Evolutionary conservation across 768 basidiomycete genomes (phyloP), one percentile per base, ranked within the genome.

Genomic region (Plicaturopsis crispa): DNA sequence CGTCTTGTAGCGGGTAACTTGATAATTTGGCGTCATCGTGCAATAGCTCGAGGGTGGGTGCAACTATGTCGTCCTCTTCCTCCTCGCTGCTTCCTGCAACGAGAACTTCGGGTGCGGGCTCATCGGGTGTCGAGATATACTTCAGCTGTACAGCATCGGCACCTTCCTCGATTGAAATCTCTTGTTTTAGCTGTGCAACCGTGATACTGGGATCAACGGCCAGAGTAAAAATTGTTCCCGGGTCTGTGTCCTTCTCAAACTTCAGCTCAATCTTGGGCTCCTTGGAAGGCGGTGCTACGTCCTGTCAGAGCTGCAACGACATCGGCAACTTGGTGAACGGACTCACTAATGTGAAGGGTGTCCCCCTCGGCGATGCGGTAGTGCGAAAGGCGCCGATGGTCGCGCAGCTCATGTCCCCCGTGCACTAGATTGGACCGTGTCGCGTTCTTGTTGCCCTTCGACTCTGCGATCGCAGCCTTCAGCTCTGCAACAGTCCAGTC

Each of bases 131-230:
- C 4, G 36, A 24, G 4, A 31, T 14, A 21, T 12, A 38, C 20
- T 31, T 38, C 10, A 46, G 36, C 21, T 38, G 11, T n/a, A 16
- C n/a, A 6, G 41, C 45, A 5, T 32, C 41, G 6, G 43, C 20
- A 17, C 35, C 33, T 24, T 46, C 45, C 21, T 46, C 45, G 32
- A 46, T 30, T 14, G 32, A 10, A 16, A 46, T 40, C n/a, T 46
- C 32, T 16, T 36, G 26, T 23, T 35, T 38, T 7, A 46, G 37
- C 33, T 43, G 42, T 14, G 20, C 41, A 14, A 46, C 24, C 5
- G 42, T 28, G 26, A 28, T 28, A 14, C 14, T 14, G 14, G 26
- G 26, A 28, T 28, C 26, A 28, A 28, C 26, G 14, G 14, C 8
- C 26, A 28, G 26, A 28, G 10, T 8, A 14, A 28, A 28, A 8